Conservation (phyloP, 495 filamentous ascomycete genomes). For the Daldinia concentrica region DNA sequence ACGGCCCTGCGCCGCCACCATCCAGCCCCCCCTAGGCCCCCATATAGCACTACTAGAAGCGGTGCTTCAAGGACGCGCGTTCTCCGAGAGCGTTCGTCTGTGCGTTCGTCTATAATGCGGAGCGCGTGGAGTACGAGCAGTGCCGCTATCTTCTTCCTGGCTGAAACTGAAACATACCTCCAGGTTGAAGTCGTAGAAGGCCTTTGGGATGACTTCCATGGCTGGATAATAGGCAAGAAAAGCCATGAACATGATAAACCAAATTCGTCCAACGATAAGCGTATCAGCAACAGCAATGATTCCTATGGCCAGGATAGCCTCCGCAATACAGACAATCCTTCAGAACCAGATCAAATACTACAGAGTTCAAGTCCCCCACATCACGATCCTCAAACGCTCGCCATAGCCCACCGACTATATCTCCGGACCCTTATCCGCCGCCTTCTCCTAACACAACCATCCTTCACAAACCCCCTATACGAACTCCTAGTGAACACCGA, state of each 20-base stretch:
- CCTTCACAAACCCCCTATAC: conserved; percentile 77
- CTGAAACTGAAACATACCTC: conserved; percentile 84
- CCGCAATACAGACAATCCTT: not conserved
- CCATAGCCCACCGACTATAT: conserved; percentile 79
- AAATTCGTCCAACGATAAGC: conserved; percentile 4
- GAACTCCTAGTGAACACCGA: conserved; percentile 76
- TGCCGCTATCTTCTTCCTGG: conserved; percentile 85
- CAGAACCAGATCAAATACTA: conserved; percentile 10
- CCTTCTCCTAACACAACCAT: conserved; percentile 73
- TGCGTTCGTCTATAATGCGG: conserved; percentile 70
- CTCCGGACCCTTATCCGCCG: conserved; percentile 70
- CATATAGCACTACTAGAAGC: conserved; percentile 65
- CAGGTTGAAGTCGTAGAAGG: conserved; percentile 88
- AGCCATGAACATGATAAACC: conserved; percentile 27
- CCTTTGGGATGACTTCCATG: conserved; percentile 73
- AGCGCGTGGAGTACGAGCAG: conserved; percentile 87
- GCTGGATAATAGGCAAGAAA: conserved; percentile 55
- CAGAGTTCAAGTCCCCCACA: conserved; percentile 30
- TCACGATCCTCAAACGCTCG: conserved; percentile 83
- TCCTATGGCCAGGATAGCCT: conserved; percentile 1
- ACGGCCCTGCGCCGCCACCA: conserved; percentile 77
- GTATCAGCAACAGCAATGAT: not conserved
- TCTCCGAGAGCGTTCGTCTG: conserved; percentile 66
- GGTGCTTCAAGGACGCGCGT: conserved; percentile 64
- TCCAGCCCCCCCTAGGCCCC: conserved; percentile 72